Conservation (phyloP, 345 rosid species). For the Bruguiera gymnorhiza region DNA sequence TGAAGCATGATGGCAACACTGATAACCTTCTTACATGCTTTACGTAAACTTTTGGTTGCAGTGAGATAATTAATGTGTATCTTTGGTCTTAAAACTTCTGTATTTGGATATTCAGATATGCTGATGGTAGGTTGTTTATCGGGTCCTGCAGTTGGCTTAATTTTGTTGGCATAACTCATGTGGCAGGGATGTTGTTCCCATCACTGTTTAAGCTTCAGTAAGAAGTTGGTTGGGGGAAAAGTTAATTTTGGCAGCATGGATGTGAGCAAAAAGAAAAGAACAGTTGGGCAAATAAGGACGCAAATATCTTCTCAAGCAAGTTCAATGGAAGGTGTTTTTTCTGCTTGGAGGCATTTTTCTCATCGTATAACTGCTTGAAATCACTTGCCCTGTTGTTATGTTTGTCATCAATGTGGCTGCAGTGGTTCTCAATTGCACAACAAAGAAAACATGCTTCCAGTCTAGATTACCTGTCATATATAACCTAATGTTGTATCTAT, state of each 20-base stretch:
- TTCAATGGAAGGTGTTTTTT: slow-evolving; percentile 46
- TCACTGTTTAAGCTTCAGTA: slow-evolving; percentile 25
- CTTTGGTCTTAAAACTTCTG: too few relatives aligned
- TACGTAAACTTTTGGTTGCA: neutral
- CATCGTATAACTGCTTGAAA: neutral
- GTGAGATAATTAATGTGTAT: neutral
- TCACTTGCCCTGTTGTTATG: neutral
- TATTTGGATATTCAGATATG: neutral
- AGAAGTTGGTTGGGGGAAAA: slow-evolving; percentile 32
- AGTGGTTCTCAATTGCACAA: neutral
- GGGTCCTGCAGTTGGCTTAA: slow-evolving; percentile 9
- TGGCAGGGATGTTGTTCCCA: slow-evolving; percentile 32
- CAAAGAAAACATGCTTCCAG: neutral
- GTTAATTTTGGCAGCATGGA: slow-evolving; percentile 23
- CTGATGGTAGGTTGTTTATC: neutral
- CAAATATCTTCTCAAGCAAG: slow-evolving; percentile 48
- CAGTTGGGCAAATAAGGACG: slow-evolving; percentile 45
- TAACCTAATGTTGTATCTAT: too few relatives aligned
- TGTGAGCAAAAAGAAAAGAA: slow-evolving; percentile 36
- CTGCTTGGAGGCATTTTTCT: slow-evolving; percentile 3
- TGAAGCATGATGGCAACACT: too few relatives aligned
- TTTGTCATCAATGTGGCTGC: neutral
- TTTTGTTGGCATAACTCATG: slow-evolving; percentile 12
- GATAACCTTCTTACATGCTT: too few relatives aligned
- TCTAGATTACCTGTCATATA: neutral